Base-by-base conservation (phyloP, 352 stramenopile genomes). In the Phytopythium delawarense region DNA sequence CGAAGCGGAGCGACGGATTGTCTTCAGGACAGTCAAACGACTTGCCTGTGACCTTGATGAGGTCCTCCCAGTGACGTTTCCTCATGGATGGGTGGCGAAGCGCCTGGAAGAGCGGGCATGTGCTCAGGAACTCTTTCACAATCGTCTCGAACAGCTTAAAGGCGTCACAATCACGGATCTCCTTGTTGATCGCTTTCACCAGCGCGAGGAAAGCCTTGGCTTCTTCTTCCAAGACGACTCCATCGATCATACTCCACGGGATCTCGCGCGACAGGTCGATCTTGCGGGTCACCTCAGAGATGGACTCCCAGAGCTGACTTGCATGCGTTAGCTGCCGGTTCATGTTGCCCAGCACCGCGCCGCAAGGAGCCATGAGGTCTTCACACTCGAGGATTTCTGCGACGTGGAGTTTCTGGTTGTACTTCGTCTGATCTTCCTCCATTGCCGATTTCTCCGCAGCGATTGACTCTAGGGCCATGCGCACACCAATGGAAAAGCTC, bases 381-480 rank as follows among this genome's bases (percentile, higher is more conserved):
- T 92, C 79, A 56, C 96, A 97, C 62, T 98, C 94, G 64, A 99
- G 90, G 45, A 98, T 97, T 45, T 86, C 76, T 40, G 92, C 96
- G 11, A 98, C 75, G 64, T 98, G 87, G 15, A 78, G 76, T 61
- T 92, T 96, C 13, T 85, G 72, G 11, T 71, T 61, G n/a, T 82
- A 85, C 4, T 62, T 25, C 0, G 25, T 32, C 16, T 76, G 57
- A 62, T 91, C 83, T 21, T 74, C 61, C 44, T 78, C 67, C 37
- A 79, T 67, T 11, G 59, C 59, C 12, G 42, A 28, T 6, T 73
- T 71, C 25, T 88, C 81, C 51, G 79, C 66, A 18, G 37, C 56
- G 18, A 94, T 79, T 23, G 76, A 52, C 12, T 78, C 67, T 15
- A 84, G 56, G 0, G 83, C 81, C 2, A 53, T 51, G 18, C 67